Percentiles rank a stretch among this genome's conserved stretches.
Conservation (phyloP, 2,329 filamentous ascomycete genomes). For the Penicillium glabrum region DNA sequence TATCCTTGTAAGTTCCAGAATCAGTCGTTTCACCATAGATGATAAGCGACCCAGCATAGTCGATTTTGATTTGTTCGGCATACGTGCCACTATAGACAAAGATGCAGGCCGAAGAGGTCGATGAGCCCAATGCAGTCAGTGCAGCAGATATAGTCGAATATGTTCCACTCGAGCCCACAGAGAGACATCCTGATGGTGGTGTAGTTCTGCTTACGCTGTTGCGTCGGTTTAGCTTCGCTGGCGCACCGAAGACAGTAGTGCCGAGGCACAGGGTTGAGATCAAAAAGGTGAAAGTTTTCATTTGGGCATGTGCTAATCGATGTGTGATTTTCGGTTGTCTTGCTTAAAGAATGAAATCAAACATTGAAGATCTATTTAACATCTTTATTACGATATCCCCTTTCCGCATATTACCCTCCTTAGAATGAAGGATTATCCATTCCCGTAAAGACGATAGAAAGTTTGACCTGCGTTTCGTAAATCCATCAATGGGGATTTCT, state of each 20-base stretch:
- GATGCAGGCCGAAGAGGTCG: slow-evolving; percentile 29
- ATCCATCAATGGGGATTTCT: background rate
- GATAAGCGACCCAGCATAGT: slow-evolving; percentile 29
- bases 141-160: slow-evolving; percentile 28
- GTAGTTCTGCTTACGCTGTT: slow-evolving; percentile 12
- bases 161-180: slow-evolving; percentile 20
- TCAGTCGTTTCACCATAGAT: slow-evolving; percentile 34
- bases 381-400: background rate
- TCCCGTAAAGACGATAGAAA: background rate
- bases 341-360: background rate
- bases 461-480: background rate
- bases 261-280: background rate
- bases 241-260: background rate
- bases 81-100: slow-evolving; percentile 35
- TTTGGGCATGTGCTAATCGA: background rate
- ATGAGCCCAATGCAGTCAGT: slow-evolving; percentile 25
- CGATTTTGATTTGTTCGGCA: slow-evolving; percentile 31
- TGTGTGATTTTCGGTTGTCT: background rate
- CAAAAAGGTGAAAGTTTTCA: background rate
- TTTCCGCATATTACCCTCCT: background rate
- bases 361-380: background rate
- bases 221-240: slow-evolving; percentile 8
- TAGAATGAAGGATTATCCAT: background rate
- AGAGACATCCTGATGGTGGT: slow-evolving; percentile 26
- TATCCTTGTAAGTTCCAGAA: slow-evolving; percentile 29